Base-by-base conservation (phyloP, 345 rosid species). In the Eucalyptus lansdowneana region DNA sequence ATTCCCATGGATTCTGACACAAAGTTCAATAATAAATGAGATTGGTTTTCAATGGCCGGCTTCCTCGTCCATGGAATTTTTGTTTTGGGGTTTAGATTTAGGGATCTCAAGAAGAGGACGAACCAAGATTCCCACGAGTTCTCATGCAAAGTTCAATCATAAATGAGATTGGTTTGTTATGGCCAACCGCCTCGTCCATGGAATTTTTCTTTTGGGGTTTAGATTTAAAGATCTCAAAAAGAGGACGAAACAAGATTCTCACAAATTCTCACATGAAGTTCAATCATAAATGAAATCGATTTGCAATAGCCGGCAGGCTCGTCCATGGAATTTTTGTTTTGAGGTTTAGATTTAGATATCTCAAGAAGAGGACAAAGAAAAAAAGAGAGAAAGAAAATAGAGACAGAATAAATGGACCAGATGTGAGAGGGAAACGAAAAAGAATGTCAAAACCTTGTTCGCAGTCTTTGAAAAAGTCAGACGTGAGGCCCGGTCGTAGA, bases 1-100 rank as follows among this genome's bases (percentile, higher is more conserved):
- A 19, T 42, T 24, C 6, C 27, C 62, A 56, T 0, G 0, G 11
- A 1, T 56, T 10, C n/a, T n/a, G 0, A 24, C 0, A 0, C 27
- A 56, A 56, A 56, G 29, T 56, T 56, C 27, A 24, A 56, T 10
- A 24, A 56, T 56, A 56, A 56, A 56, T 24, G 13, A 56, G 62
- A 24, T 56, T 3, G 13, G 1, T 56, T 56, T 9, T 22, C 62
- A 56, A 56, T 24, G 62, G 27, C 29, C 6, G 13, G 62, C 62
- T 22, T 22, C 11, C 27, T 56, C 6, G 0, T 56, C 29, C 29
- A 56, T 10, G 13, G 12, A 56, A 56, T 24, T 56, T 56, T 24
- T 22, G 6, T 56, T 56, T 24, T 22, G 62, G 11, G 62, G 58
- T 56, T 56, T 56, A 53, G 27, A 56, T 56, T 56, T 21, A 56